Conservation (phyloP, 306 rosid genomes). For the Cyamopsis tetragonoloba region DNA sequence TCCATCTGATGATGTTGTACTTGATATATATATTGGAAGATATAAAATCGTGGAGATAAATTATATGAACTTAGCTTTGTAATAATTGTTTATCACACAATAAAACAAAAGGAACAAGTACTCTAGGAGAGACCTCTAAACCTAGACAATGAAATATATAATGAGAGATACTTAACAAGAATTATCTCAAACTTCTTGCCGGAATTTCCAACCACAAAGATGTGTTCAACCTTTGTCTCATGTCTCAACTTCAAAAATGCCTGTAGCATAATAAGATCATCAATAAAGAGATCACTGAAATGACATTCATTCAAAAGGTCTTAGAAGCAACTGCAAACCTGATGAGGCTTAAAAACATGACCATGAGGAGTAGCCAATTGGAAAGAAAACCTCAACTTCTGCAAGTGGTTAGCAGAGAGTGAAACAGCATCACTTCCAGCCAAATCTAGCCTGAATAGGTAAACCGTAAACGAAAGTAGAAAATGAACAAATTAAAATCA, state of each 20-base stretch:
- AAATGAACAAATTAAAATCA: slow-evolving; percentile 25
- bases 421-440: slow-evolving; percentile 57
- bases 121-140: not conserved
- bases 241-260: slow-evolving; percentile 85
- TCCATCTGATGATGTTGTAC: not conserved
- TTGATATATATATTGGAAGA: slow-evolving; percentile 8
- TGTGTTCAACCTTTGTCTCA: slow-evolving; percentile 78
- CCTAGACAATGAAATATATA: not conserved
- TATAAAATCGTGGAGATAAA: not conserved
- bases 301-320: slow-evolving; percentile 20
- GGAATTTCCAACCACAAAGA: slow-evolving; percentile 68
- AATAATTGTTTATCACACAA: not conserved
- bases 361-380: slow-evolving; percentile 71
- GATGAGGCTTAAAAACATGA: slow-evolving; percentile 80
- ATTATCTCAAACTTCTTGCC: slow-evolving; percentile 77
- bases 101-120: not conserved
- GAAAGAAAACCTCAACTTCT: slow-evolving; percentile 81
- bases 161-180: slow-evolving; percentile 68
- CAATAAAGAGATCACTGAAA: slow-evolving; percentile 35
- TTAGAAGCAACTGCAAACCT: slow-evolving; percentile 51
- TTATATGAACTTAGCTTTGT: not conserved
- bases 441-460: slow-evolving; percentile 67
- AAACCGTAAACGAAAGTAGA: not conserved
- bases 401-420: slow-evolving; percentile 92
- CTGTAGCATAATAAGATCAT: slow-evolving; percentile 49